A percentile compares a stretch with the other conserved stretches of the same genome.
phyloP scores from a whole-genome alignment of 441 rosid genomes.

The Bocquillonia castaneifolia region DNA sequence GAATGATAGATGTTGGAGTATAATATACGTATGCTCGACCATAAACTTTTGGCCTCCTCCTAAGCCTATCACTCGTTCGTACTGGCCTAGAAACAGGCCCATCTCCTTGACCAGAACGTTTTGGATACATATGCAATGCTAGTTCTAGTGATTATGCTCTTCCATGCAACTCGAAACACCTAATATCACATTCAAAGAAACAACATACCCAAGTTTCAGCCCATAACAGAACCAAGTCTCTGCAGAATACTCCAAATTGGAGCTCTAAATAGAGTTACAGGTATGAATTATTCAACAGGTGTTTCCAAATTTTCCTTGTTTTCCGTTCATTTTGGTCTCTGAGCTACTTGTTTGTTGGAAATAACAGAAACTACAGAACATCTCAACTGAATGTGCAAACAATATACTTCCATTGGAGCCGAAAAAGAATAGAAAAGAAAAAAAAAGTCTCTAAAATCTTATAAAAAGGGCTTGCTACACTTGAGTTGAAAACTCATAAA shows the following conservation, averaged over 20 bases:
- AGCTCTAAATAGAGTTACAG: neutral
- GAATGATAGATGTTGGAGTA: constrained; percentile 49
- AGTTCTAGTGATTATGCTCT: constrained; percentile 31
- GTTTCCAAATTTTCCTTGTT: neutral
- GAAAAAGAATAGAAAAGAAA: neutral
- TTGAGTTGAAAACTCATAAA: too few relatives aligned
- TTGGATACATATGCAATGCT: constrained; percentile 71
- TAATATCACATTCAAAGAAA: constrained; percentile 13
- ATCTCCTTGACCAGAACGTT: constrained; percentile 80
- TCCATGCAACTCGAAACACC: constrained; percentile 49
- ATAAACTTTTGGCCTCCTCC: constrained; percentile 73
- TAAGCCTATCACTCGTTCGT: constrained; percentile 89
- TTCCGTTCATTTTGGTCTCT: neutral
- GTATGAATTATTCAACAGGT: neutral
- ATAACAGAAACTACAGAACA: neutral
- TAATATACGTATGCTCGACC: constrained; percentile 64
- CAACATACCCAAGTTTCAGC: constrained; percentile 10
- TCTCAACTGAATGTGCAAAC: neutral
- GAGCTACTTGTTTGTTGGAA: neutral
- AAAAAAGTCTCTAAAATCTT: too few relatives aligned
- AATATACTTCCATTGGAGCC: neutral
- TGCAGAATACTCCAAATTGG: neutral
- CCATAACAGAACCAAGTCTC: constrained; percentile 10
- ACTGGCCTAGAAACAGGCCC: constrained; percentile 78
- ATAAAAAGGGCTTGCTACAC: too few relatives aligned